Percentiles rank a stretch among this genome's conserved stretches.
Evolutionary conservation across 805 yeast species (phyloP).

Genomic region (Komagataella kurtzmanii): DNA sequence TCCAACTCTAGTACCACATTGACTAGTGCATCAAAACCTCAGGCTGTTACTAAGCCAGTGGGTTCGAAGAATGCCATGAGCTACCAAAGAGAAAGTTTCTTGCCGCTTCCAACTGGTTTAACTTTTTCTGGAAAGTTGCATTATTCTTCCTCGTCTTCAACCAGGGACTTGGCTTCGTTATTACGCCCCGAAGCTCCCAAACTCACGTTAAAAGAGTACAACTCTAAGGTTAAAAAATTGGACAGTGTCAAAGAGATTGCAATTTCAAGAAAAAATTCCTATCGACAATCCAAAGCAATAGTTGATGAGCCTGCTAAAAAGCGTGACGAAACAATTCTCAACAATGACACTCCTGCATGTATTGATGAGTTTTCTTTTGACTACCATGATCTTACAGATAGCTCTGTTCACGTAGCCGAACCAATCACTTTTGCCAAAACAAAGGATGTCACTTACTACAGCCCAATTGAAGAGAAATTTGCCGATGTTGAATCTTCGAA

Average conservation of each 20-base stretch:
- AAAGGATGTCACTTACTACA: neutral
- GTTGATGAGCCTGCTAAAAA: slow-evolving; percentile 6
- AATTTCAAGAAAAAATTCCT: neutral
- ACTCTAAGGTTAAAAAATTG: neutral
- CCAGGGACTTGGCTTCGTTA: slow-evolving; percentile 1
- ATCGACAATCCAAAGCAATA: slow-evolving; percentile 16
- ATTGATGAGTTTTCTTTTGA: slow-evolving; percentile 11
- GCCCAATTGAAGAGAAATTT: slow-evolving; percentile 8
- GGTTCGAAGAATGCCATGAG: neutral
- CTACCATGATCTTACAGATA: slow-evolving; percentile 14
- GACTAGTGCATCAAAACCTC: neutral
- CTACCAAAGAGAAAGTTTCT: neutral
- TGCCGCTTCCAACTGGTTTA: neutral
- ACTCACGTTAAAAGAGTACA: neutral
- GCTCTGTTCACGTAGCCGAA: slow-evolving; percentile 18
- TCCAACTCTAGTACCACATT: neutral
- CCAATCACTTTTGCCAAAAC: slow-evolving; percentile 12
- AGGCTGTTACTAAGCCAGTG: neutral
- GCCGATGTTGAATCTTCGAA: slow-evolving; percentile 14
- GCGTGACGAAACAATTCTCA: neutral
- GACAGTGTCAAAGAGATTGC: slow-evolving; percentile 1
- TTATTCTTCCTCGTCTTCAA: neutral
- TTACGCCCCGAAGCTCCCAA: neutral
- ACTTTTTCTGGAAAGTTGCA: neutral
- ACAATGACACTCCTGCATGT: slow-evolving; percentile 4